Evolutionary conservation across 352 stramenopile genomes (phyloP), one percentile per base, ranked within the genome.

Genomic region (Globisporangium viniferum): DNA sequence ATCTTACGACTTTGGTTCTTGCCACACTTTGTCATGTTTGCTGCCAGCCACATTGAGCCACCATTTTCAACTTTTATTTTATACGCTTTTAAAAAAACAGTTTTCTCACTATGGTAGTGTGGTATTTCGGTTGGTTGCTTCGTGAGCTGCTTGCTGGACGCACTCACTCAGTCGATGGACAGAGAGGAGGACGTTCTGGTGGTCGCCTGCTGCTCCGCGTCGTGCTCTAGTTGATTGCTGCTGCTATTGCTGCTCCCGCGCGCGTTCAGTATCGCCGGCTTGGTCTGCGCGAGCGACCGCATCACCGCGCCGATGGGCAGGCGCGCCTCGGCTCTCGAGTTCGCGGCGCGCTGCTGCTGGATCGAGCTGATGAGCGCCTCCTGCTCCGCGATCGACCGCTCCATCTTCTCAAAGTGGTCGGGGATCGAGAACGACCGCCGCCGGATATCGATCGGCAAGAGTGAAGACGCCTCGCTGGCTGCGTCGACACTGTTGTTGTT

Each of bases 331-430:
- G 4, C 54, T 53, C 35, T 67, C 60, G 58, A 48, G 48, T 36
- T 64, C 31, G 66, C 29, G 24, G 73, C 78, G 20, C 76, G 78
- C 62, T 89, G 77, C 44, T 81, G 67, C n/a, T 85, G 58, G 60
- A 92, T 88, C 33, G 77, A 81, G 18, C 73, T 81, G 54, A 92
- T 76, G 58, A 92, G 66, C 33, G 74, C 76, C 57, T 85, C 79
- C 57, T 92, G 84, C 66, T 90, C 74, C 1, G 84, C 84, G 33
- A 91, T 88, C 22, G 80, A 89, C 35, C 76, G 73, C 68, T 91
- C 80, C 54, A 92, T 76, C 24, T 75, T 68, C 63, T 86, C 77
- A 9, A 87, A 64, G 35, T 80, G 75, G 57, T 86, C 77, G 5
- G 80, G 79, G 39, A 87, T 85, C 14, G 80, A 85, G 44, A 84